These are phyloP conservation scores for Lachnum nothofagi DNA, from an alignment of 2,329 filamentous ascomycete genomes.

Conservation along the genomic window DNA sequence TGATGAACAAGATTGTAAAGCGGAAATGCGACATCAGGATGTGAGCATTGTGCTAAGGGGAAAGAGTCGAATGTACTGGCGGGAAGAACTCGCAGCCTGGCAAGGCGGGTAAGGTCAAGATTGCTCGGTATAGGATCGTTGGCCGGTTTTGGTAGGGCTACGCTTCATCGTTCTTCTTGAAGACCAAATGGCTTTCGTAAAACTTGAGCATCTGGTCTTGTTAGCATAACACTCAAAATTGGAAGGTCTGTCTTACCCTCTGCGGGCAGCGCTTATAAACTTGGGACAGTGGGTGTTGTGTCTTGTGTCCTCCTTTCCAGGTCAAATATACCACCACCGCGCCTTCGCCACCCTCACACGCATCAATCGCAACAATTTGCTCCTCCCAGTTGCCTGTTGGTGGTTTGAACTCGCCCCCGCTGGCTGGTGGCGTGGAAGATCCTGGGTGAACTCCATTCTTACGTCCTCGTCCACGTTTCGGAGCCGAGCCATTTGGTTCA, in stretches of 20 bases:
- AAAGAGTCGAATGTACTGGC: too few relatives aligned
- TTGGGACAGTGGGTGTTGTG: slow-evolving; percentile 62
- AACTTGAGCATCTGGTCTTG: slow-evolving; percentile 41
- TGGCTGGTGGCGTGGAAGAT: slow-evolving; percentile 45
- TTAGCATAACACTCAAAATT: slow-evolving; percentile 7
- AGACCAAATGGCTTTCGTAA: slow-evolving; percentile 45
- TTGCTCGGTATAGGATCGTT: neutral
- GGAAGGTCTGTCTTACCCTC: slow-evolving; percentile 46
- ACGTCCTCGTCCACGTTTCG: slow-evolving; percentile 26
- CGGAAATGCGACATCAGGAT: neutral
- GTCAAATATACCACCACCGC: slow-evolving; percentile 63
- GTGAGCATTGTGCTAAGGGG: neutral
- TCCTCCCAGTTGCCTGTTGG: slow-evolving; percentile 75
- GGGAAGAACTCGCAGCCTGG: neutral
- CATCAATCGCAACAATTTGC: slow-evolving; percentile 64
- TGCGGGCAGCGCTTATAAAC: slow-evolving; percentile 75
- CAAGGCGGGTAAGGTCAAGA: neutral
- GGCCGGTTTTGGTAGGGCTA: neutral
- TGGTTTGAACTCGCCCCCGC: slow-evolving; percentile 52
- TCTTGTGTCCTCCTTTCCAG: slow-evolving; percentile 71
- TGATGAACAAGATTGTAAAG: neutral
- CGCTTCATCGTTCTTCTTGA: slow-evolving; percentile 17
- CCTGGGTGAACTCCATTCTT: slow-evolving; percentile 39
- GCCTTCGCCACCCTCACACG: slow-evolving; percentile 61
- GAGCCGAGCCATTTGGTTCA: slow-evolving; percentile 18